Evolutionary conservation across 352 stramenopile species (phyloP).

Genomic region (Globisporangium paddicum): DNA sequence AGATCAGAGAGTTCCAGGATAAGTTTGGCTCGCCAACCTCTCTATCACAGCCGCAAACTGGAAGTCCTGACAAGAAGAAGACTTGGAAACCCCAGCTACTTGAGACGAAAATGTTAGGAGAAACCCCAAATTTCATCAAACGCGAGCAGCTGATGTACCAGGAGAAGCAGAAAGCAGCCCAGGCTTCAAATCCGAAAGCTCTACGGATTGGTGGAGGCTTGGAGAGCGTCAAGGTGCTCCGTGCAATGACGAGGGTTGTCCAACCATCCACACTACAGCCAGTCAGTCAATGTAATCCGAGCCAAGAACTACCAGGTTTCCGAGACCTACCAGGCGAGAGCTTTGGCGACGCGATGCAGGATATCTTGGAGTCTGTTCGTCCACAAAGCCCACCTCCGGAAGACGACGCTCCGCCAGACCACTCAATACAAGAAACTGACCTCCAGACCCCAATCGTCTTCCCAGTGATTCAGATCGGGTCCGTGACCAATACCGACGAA

Average conservation of each 20-base stretch:
- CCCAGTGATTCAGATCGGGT: conserved; percentile 33
- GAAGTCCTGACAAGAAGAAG: conserved; percentile 9
- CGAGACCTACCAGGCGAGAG: conserved; percentile 9
- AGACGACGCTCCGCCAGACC: neutral
- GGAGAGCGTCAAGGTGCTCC: conserved; percentile 1
- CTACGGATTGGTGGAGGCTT: neutral
- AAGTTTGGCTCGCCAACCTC: conserved; percentile 20
- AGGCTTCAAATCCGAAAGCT: neutral
- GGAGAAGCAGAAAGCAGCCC: conserved; percentile 17
- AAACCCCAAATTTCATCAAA: conserved; percentile 36
- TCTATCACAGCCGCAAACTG: neutral
- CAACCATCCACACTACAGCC: neutral
- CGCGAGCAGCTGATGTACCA: conserved; percentile 32
- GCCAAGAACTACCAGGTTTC: no score
- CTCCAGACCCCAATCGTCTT: conserved; percentile 8
- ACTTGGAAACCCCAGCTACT: neutral
- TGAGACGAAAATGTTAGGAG: conserved; percentile 8
- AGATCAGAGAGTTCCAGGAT: conserved; percentile 37
- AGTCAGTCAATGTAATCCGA: neutral
- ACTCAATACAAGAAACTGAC: neutral
- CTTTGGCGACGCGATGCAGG: conserved; percentile 21
- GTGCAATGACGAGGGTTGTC: conserved; percentile 2
- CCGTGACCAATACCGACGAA: conserved; percentile 43
- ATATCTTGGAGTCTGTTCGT: conserved; percentile 15
- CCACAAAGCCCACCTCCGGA: conserved; percentile 10